Conservation (phyloP, 2,329 filamentous ascomycete species). For the Torrubiellomyces zombiae region DNA sequence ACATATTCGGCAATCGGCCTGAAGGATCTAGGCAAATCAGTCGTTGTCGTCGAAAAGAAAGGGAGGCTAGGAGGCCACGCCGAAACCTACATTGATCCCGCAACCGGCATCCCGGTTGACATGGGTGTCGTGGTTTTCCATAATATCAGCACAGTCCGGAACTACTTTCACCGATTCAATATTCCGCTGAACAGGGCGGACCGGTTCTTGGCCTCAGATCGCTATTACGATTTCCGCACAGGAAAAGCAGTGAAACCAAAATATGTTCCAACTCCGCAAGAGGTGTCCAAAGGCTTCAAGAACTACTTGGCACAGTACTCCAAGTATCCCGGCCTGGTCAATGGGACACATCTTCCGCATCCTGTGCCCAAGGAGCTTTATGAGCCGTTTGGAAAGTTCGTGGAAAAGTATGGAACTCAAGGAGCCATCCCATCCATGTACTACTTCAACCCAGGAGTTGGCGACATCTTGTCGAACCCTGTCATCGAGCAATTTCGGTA, state of each 20-base stretch:
- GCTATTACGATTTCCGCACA: conserved; percentile 2
- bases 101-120: conserved; percentile 5
- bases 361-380: conserved; percentile 24
- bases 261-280: not conserved
- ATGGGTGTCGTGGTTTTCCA: conserved; percentile 13
- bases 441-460: conserved; percentile 18
- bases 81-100: conserved; percentile 19
- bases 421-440: conserved; percentile 15
- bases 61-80: conserved; percentile 22
- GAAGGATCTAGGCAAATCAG: conserved; percentile 16
- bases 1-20: conserved; percentile 22
- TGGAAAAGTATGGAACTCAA: conserved; percentile 23
- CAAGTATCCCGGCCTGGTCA: conserved; percentile 2
- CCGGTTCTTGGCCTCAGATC: too few species aligned
- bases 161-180: conserved; percentile 21
- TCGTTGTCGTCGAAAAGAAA: conserved; percentile 23
- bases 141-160: conserved; percentile 14
- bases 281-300: conserved; percentile 1
- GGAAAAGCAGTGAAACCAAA: not conserved
- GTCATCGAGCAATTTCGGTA: conserved; percentile 21
- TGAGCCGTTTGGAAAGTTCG: conserved; percentile 22
- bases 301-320: not conserved
- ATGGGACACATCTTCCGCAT: conserved; percentile 13
- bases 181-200: conserved; percentile 7
- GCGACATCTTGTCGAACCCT: conserved; percentile 18